phyloP scores from a whole-genome alignment of 192 early-diverging fungal species.

The Podila clonocystis region DNA sequence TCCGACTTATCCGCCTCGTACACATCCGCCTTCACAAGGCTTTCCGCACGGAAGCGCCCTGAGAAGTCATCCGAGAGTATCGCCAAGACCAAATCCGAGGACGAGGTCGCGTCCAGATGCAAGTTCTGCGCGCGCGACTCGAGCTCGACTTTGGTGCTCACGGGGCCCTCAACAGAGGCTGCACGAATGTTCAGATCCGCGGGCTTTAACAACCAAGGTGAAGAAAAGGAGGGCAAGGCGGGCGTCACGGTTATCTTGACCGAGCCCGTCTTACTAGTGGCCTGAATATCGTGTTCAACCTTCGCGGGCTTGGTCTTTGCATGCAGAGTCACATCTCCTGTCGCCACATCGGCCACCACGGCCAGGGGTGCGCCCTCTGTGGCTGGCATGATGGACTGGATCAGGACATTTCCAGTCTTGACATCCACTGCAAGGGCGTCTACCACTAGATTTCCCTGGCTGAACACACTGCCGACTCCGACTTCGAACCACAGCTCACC shows the following conservation, averaged over 20 bases:
- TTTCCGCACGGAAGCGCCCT: slow-evolving; percentile 15
- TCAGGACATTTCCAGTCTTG: slow-evolving; percentile 6
- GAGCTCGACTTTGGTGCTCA: background rate
- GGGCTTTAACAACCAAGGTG: background rate
- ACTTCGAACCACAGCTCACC: slow-evolving; percentile 6
- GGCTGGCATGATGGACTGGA: slow-evolving; percentile 11
- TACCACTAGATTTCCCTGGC: background rate
- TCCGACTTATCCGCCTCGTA: background rate
- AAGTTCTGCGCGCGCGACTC: slow-evolving; percentile 9
- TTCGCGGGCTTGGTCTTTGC: slow-evolving; percentile 9
- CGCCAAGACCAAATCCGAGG: slow-evolving; percentile 5
- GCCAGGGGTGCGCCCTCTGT: slow-evolving; percentile 9
- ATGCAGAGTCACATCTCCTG: background rate
- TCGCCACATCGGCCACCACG: background rate
- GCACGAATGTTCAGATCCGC: slow-evolving; percentile 9
- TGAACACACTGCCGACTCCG: slow-evolving; percentile 1
- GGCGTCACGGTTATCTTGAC: slow-evolving; percentile 5
- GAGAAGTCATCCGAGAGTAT: slow-evolving; percentile 23
- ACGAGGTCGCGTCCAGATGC: background rate
- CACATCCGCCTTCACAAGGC: slow-evolving; percentile 5
- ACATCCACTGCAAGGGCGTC: slow-evolving; percentile 7
- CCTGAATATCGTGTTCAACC: slow-evolving; percentile 10
- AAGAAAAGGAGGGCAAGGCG: background rate
- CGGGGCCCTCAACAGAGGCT: slow-evolving; percentile 3
- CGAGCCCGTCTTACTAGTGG: slow-evolving; percentile 8